Evolutionary conservation across 1,139 yeast species (phyloP), one percentile per base, ranked within the genome.

Genomic region (Komagataea norvegica): DNA sequence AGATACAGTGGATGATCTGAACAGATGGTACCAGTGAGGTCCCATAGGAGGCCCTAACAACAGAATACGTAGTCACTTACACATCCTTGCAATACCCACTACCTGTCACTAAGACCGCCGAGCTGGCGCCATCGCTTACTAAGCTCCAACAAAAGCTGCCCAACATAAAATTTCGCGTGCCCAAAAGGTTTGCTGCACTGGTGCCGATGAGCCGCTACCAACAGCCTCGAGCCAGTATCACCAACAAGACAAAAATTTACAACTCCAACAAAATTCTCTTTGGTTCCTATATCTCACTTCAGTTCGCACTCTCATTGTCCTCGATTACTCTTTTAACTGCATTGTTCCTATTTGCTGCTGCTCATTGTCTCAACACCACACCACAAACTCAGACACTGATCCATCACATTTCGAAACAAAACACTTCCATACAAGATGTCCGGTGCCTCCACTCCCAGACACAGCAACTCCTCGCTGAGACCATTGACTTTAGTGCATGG

Each of bases 401-500:
- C 23, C 23, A 21, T 8, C 3, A 21, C 23, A 8, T 8, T 21
- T 8, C 3, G 23, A 21, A 21, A 17, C 24, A 15, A 15, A 11
- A 24, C n/a, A 14, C 9, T 9, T 18, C 14, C 24, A 19, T 14
- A 6, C 19, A 33, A 13, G 10, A 50, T 51, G 56, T 43, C 54
- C 21, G 55, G 55, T 32, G 47, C 44, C 29, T 46, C 39, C 44
- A 49, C 56, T 31, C 55, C 55, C 33, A 51, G 43, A 36, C 54
- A 46, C 37, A 47, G 46, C 24, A 46, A 42, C 48, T 50, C 76
- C 18, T 66, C 79, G 14, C 60, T 75, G 51, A 75, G 89, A 63
- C 96, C 97, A 31, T 74, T 91, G 58, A 82, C 82, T 44, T 73
- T 91, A 54, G 67, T 78, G 44, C 95, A 87, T 57, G 96, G 96